Percentiles rank a stretch among this genome's conserved stretches.
These are phyloP conservation scores for Vaccinium vitisidaea DNA, from an alignment of 148 eudicot species.

Conservation along the genomic window DNA sequence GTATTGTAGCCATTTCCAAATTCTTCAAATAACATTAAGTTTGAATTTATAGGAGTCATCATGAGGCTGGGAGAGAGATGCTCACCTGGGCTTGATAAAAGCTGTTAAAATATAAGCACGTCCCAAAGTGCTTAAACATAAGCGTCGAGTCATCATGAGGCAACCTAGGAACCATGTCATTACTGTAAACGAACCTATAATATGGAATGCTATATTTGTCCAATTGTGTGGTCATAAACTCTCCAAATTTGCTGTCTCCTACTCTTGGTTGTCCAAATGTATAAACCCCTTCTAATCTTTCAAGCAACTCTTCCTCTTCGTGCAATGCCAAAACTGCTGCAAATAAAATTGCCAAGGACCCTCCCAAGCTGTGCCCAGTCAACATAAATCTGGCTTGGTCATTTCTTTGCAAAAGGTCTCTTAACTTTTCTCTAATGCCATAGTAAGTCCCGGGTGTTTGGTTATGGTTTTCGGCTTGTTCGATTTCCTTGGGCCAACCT, in stretches of 20 bases:
- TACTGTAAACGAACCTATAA: slow-evolving; percentile 60
- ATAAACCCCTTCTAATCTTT: slow-evolving; percentile 50
- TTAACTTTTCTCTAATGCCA: slow-evolving; percentile 46
- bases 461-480: slow-evolving; percentile 14
- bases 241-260: slow-evolving; percentile 54
- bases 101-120: slow-evolving; percentile 53
- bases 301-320: slow-evolving; percentile 37
- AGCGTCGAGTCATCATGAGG: slow-evolving; percentile 47
- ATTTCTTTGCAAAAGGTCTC: slow-evolving; percentile 24
- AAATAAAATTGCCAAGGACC: slow-evolving; percentile 65
- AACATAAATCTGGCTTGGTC: slow-evolving; percentile 42
- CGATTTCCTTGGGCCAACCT: slow-evolving; percentile 38
- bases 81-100: slow-evolving; percentile 62
- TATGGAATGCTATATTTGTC: slow-evolving; percentile 31
- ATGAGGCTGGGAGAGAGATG: not conserved
- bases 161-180: slow-evolving; percentile 64
- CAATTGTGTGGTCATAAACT: slow-evolving; percentile 38
- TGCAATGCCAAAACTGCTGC: slow-evolving; percentile 56
- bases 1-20: too few species aligned
- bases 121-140: slow-evolving; percentile 75
- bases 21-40: too few species aligned
- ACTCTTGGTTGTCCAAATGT: slow-evolving; percentile 89
- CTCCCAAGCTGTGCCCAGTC: slow-evolving; percentile 89
- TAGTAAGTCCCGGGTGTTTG: slow-evolving; percentile 40
- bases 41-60: too few species aligned